Evolutionary conservation across 2,329 filamentous ascomycete species (phyloP).

Genomic region (Arthrobotrys megalospora): DNA sequence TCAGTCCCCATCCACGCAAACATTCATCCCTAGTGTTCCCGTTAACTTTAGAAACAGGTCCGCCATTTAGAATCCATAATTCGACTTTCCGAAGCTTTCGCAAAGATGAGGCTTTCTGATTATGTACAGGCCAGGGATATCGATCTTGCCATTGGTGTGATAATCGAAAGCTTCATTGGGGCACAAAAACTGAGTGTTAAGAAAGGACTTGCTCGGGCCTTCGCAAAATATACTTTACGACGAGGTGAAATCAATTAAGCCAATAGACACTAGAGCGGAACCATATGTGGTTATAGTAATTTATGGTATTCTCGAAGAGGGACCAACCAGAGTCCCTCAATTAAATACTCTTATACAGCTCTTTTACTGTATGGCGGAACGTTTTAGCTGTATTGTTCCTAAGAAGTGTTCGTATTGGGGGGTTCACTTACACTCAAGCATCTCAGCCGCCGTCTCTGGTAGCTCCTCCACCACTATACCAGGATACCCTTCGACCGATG

Average conservation of each 20-base stretch:
- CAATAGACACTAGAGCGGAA: neutral
- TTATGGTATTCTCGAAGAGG: neutral
- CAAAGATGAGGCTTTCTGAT: conserved; percentile 97
- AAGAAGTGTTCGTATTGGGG: neutral
- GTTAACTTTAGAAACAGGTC: conserved; percentile 67
- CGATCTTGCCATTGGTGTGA: conserved; percentile 96
- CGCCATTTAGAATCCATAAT: conserved; percentile 98
- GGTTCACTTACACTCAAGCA: conserved; percentile 62
- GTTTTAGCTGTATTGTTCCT: neutral
- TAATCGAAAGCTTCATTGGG: conserved; percentile 94
- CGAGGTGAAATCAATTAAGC: conserved; percentile 66
- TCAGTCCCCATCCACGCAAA: conserved; percentile 67
- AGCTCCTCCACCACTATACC: conserved; percentile 86
- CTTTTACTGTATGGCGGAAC: conserved; percentile 34
- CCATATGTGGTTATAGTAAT: neutral
- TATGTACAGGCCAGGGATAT: conserved; percentile 93
- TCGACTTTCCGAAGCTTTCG: conserved; percentile 93
- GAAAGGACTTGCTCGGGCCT: conserved; percentile 92
- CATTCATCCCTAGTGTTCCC: conserved; percentile 71
- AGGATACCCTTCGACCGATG: conserved; percentile 87
- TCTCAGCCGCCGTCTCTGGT: conserved; percentile 75
- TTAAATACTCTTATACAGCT: conserved; percentile 53
- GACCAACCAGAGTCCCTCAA: neutral
- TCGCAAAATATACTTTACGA: conserved; percentile 88
- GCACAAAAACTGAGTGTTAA: conserved; percentile 98